Base-by-base conservation (phyloP, 345 rosid species). In the Excoecaria cochinchinensis region DNA sequence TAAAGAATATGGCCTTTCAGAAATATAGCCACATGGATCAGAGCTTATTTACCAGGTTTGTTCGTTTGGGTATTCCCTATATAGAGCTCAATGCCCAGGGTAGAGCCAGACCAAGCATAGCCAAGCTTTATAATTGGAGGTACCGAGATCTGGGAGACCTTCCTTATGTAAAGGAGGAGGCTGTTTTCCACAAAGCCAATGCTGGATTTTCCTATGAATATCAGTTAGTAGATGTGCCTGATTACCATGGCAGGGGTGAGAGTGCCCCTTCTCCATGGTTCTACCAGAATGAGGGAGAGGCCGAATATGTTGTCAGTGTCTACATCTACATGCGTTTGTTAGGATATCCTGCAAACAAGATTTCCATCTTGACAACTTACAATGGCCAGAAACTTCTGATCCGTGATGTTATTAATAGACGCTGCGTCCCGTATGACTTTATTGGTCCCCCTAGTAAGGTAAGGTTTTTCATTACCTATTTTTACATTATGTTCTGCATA, bases 21-120 rank as follows among this genome's bases (percentile, higher is more conserved):
- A 95, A 95, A 83, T 95, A 95, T 70, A 95, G 99, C 78, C 99
- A 95, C 85, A 95, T 95, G 99, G 99, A 95, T 85, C 99, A 95
- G 81, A 95, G 99, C 84, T 87, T 95, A 80, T 95, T 95, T 80
- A 95, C 99, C 11, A 90, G 99, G 85, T 95, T 95, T 84, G 98
- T 95, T 80, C 98, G 99, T 66, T 86, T 93, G 42, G 99, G 98
- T 67, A 91, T 95, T 78, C 99, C 99, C 53, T 91, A 95, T 81
- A 93, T 95, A 64, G 99, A 95, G 90, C 98, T 95, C 75, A 95
- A 95, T 85, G 99, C 99, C 47, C 99, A 95, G 82, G 99, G 99
- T 80, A 88, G 99, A 90, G 97, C 99, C 77, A 85, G 99, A 85
- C 97, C 99, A 68, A 90, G 94, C 85, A 89, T 95, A 71, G 98